Evolutionary conservation across 345 rosid species (phyloP), one percentile per base, ranked within the genome.

Genomic region (Camelina laxa): DNA sequence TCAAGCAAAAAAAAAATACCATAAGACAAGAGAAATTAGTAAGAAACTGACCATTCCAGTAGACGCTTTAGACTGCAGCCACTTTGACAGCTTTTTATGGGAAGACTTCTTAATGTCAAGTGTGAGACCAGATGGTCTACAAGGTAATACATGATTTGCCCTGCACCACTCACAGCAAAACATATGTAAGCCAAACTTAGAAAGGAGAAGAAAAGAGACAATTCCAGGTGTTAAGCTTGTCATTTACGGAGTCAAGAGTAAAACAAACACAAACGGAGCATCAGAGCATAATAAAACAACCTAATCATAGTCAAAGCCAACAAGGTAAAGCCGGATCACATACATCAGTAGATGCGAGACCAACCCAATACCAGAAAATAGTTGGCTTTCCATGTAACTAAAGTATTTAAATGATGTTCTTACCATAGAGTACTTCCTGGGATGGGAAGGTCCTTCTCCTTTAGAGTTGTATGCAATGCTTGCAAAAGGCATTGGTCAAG

Each of bases 391-490:
- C 7, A 48, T 30, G 9, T n/a, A 35, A 63, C 31, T 31, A 33
- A 67, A 69, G 48, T 16, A 65, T 55, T 22, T 56, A 9, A 72
- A 42, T 35, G 44, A 38, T 42, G 58, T 69, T 56, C 80, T 77
- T 83, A 95, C 99, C 97, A 95, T 17, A 95, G 77, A 31, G 96
- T 87, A 82, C 99, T 95, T 74, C 99, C 99, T 42, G 97, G 97
- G 77, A 95, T 79, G 33, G 97, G 97, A 59, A 95, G 92, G 79
- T 95, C 97, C 76, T 90, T 95, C 45, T 90, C 99, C 75, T 92
- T 92, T 0, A 92, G 83, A 44, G 96, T 88, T 21, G 86, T 85
- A 77, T 90, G 88, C 82, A 95, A 83, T 51, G 99, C 97, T 81
- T 95, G 97, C 84, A 95, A 78, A 70, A 95, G 92, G 83, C 97